Conservation (phyloP, 257 asterid genomes). For the Nemophila menziesii region DNA sequence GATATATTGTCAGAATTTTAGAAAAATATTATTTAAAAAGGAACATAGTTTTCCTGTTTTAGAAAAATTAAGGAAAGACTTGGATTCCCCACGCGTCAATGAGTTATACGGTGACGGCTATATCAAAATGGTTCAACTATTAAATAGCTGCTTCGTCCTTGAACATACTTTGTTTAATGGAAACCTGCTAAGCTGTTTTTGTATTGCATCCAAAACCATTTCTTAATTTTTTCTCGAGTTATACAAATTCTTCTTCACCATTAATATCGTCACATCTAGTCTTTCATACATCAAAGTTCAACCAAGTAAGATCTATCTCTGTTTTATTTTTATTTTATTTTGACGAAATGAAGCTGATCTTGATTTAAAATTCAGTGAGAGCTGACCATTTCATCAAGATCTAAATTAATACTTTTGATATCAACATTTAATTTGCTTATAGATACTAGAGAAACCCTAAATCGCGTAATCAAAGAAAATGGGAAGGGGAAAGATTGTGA, state of each 20-base stretch:
- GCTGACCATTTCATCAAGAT: constrained; percentile 10
- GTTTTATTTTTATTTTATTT: not conserved
- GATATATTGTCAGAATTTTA: constrained; percentile 10
- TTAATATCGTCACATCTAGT: not conserved
- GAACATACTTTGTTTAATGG: not conserved
- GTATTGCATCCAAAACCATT: not conserved
- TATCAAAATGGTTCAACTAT: not conserved
- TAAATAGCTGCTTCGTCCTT: constrained; percentile 12
- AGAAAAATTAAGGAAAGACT: constrained; percentile 20
- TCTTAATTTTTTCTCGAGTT: constrained; percentile 6
- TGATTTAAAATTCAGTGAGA: not conserved
- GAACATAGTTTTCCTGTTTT: constrained; percentile 15
- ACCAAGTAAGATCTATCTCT: constrained; percentile 3
- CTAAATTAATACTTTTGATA: not conserved
- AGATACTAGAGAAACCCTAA: constrained; percentile 15
- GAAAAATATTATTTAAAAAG: constrained; percentile 21
- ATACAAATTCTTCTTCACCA: constrained; percentile 1
- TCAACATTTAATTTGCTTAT: not conserved
- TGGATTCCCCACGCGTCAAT: constrained; percentile 39
- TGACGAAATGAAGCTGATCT: not conserved
- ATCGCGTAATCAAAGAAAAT: constrained; percentile 1
- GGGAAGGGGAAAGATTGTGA: constrained; percentile 40
- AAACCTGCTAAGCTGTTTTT: constrained; percentile 4
- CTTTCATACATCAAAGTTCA: constrained; percentile 6
- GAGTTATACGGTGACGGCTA: constrained; percentile 31